Conservation (phyloP, 2,329 filamentous ascomycete genomes). For the Trichoderma koningiopsis region DNA sequence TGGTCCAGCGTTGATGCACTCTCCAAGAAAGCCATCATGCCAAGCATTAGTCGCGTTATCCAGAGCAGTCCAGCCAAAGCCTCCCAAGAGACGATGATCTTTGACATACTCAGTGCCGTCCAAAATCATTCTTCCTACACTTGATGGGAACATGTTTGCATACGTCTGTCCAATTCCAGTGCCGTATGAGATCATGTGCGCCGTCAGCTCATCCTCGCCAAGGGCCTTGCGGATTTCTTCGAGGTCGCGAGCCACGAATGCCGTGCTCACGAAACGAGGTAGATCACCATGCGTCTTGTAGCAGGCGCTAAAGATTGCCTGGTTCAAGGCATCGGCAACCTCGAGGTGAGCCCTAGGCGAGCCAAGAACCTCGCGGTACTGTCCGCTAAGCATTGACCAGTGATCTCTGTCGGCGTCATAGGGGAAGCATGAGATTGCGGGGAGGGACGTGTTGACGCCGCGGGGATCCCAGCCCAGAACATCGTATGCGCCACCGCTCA, state of each 20-base stretch:
- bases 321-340: conserved; percentile 49
- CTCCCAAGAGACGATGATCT: conserved; percentile 49
- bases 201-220: conserved; percentile 50
- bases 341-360: conserved; percentile 44
- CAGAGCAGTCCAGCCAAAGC: conserved; percentile 51
- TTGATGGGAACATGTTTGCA: conserved; percentile 52
- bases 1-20: conserved; percentile 52
- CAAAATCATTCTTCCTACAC: conserved; percentile 51
- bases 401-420: conserved; percentile 49
- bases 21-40: conserved; percentile 53
- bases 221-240: conserved; percentile 52
- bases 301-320: conserved; percentile 49
- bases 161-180: conserved; percentile 56
- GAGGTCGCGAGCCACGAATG: conserved; percentile 51
- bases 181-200: conserved; percentile 54
- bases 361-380: conserved; percentile 43
- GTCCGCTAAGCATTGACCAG: conserved; percentile 46
- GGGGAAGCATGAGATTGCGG: conserved; percentile 50
- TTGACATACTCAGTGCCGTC: conserved; percentile 53
- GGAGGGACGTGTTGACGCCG: conserved; percentile 52
- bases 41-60: conserved; percentile 54
- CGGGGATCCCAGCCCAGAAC: conserved; percentile 59
- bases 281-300: conserved; percentile 48
- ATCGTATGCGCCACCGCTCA: conserved; percentile 49
- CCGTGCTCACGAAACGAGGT: conserved; percentile 49